Base-by-base conservation (phyloP, 768 basidiomycete genomes). In the Lentinula guzmanii region DNA sequence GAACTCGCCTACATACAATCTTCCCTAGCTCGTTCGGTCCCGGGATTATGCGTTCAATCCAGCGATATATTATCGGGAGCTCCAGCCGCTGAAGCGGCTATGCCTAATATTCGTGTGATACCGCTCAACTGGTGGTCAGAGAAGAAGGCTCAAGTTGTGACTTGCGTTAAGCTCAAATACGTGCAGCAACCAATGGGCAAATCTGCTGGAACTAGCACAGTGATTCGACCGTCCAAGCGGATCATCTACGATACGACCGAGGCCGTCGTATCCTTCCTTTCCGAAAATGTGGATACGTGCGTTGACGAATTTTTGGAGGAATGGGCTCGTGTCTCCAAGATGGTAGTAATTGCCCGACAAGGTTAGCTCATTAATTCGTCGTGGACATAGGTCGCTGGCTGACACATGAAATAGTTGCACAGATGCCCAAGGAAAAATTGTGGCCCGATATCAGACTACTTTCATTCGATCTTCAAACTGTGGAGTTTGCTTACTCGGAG, bases 41-140 rank as follows among this genome's bases (percentile, higher is more conserved):
- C 94, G 0, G 89, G 86, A 1, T 78, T 96, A 2, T 91, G 89
- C 62, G 92, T 96, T 10, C 84, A 89, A 66, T 90, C 93, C 0
- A 79, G 84, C 16, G 85, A 93, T 66, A 89, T 95, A 51, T 77
- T 94, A 21, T 87, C 87, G 0, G 90, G 90, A 6, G 90, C 87
- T 2, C 89, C 91, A 3, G 93, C 93, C 4, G 90, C 88, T 21
- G 93, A 95, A 69, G 93, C 93, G 4, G 93, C 93, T 4, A 92
- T 94, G 91, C 87, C 92, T 6, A 93, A 92, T 68, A 93, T 95
- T 56, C 87, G 89, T 42, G 89, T 95, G 54, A 89, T 93, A 64
- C 90, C 93, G 7, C 77, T 93, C 15, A 88, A 93, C 64, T 95
- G 94, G 94, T 95, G 94, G 94, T 89, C 87, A 3, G 85, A 89